Conservation (phyloP, 2,329 filamentous ascomycete species). For the Xylaria sp. region DNA sequence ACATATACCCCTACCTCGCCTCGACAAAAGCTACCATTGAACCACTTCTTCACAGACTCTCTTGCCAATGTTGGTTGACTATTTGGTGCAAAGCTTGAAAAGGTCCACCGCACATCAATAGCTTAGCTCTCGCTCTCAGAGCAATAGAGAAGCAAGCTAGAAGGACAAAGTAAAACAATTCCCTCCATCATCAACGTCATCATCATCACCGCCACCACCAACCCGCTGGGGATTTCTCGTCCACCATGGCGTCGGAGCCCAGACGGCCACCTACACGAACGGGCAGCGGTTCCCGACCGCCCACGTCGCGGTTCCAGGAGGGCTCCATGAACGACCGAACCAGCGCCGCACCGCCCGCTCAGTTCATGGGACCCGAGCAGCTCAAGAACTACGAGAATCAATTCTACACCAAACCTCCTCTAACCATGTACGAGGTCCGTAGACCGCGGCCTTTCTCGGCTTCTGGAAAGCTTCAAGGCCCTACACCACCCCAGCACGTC, state of each 20-base stretch:
- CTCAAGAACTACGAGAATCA: slow-evolving; percentile 47
- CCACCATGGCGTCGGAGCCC: slow-evolving; percentile 44
- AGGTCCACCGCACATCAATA: neutral
- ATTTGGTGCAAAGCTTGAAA: neutral
- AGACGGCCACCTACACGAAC: slow-evolving; percentile 54
- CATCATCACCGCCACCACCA: neutral
- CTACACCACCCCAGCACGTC: slow-evolving; percentile 4
- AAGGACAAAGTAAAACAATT: too few relatives aligned
- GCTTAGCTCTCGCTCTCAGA: neutral
- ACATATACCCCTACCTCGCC: slow-evolving; percentile 16
- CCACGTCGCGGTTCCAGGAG: slow-evolving; percentile 70
- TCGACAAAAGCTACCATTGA: neutral
- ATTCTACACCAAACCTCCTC: slow-evolving; percentile 40
- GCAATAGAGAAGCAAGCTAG: neutral
- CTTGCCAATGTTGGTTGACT: neutral
- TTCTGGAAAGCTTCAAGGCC: slow-evolving; percentile 36
- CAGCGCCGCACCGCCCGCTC: slow-evolving; percentile 74
- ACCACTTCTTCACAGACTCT: neutral
- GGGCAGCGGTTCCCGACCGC: slow-evolving; percentile 47
- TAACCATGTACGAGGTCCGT: slow-evolving; percentile 21
- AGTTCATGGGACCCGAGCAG: slow-evolving; percentile 64
- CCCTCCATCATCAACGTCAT: too few relatives aligned
- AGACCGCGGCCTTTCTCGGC: slow-evolving; percentile 41
- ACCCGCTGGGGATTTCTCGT: neutral
- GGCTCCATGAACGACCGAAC: slow-evolving; percentile 87